Base-by-base conservation (phyloP, 148 eudicot species). In the Chenopodium formosanum region DNA sequence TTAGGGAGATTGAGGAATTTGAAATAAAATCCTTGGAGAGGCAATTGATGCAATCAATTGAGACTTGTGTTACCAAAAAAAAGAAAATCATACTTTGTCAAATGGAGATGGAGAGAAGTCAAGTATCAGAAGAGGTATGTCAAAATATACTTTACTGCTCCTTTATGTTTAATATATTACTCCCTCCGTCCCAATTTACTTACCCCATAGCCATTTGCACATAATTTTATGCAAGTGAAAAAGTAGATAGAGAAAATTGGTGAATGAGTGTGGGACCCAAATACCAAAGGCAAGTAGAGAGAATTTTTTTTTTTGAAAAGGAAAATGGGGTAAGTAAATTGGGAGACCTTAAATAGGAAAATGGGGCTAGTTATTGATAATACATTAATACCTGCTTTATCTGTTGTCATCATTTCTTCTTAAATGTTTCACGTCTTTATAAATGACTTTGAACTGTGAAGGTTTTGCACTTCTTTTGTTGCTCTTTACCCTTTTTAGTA, bases 21-120 rank as follows among this genome's bases (percentile, higher is more conserved):
- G 99, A 96, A 74, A 91, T 96, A 82, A 96, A 91, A 89, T 91
- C 90, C 78, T 79, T 94, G 88, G 99, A 96, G 86, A 91, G 99
- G 85, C 99, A 96, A 86, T 88, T 95, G 40, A 89, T 94, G 98
- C 99, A 96, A 87, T 94, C 99, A 84, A 91, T 96, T 79, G 99
- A 96, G 86, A 91, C 98, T 60, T 94, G 95, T 81, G 82, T 88
- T 17, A 77, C 89, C 58, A 96, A 96, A 91, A 96, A 94, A 72
- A 96, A 96, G 94, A 96, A 86, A 88, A 96, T 96, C 64, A 89
- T 94, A 83, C 95, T 96, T 84, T 86, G 82, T 87, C 91, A 88
- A 81, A 92, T 89, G 91, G 98, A 94, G 88, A 90, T 94, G 93
- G 93, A 92, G 84, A 85, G 97, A 85, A 88, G 83, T 80, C 97